Conservation (phyloP, 148 eudicot genomes). For the Vaccinium darrowii region DNA sequence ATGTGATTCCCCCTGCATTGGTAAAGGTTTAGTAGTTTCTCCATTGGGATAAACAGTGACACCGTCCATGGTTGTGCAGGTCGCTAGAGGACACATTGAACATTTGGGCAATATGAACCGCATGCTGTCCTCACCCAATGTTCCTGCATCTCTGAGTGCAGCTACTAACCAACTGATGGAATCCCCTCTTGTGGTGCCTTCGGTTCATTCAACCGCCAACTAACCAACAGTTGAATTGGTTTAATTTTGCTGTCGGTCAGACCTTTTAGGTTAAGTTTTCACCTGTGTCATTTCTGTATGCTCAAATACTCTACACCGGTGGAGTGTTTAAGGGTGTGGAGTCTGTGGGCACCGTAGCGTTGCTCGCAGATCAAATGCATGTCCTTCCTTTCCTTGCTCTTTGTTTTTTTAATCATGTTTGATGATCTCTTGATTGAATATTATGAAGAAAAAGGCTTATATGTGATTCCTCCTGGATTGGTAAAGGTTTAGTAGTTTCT, state of each 20-base stretch:
- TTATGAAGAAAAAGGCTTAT: neutral
- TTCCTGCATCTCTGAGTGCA: slow-evolving; percentile 22
- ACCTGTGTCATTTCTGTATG: neutral
- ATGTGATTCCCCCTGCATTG: neutral
- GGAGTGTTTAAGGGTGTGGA: neutral
- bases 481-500: neutral
- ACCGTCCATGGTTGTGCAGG: slow-evolving; percentile 41
- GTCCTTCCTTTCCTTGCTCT: neutral
- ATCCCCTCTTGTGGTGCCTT: slow-evolving; percentile 17
- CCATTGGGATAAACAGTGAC: slow-evolving; percentile 3
- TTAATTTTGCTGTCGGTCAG: neutral
- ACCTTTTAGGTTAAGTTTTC: neutral
- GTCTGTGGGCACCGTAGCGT: neutral
- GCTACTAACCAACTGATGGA: slow-evolving; percentile 29
- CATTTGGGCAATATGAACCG: slow-evolving; percentile 47
- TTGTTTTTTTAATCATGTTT: neutral
- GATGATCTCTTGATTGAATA: neutral
- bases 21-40: neutral
- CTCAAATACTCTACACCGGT: neutral
- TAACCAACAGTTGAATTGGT: neutral
- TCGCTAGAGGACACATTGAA: slow-evolving; percentile 54
- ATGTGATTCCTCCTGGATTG: neutral
- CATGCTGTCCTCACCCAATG: slow-evolving; percentile 35
- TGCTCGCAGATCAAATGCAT: neutral
- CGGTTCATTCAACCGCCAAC: slow-evolving; percentile 12